phyloP scores from a whole-genome alignment of 139 green algal genomes.

The Chlorella sorokiniana region DNA sequence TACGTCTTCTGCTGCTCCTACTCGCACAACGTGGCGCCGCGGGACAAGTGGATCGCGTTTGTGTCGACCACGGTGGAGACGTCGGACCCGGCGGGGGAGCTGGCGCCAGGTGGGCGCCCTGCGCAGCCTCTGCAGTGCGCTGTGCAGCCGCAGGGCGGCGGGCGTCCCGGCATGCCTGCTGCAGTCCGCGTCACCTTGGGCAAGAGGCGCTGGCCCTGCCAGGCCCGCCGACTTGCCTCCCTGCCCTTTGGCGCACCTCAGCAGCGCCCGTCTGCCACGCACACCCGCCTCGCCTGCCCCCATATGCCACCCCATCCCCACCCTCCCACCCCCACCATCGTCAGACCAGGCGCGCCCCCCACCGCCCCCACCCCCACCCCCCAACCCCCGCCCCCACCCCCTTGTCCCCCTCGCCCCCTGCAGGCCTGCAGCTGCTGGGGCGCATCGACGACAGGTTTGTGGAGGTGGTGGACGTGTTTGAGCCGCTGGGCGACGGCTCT shows the following conservation, averaged over 20 bases:
- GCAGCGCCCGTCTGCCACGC: too few relatives aligned
- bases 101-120: constrained; percentile 38
- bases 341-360: background rate
- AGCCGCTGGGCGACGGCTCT: constrained; percentile 77
- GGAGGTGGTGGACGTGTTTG: constrained; percentile 79
- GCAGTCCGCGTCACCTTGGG: too few relatives aligned
- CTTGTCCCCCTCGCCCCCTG: background rate
- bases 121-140: too few relatives aligned
- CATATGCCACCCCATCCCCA: too few relatives aligned
- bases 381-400: background rate
- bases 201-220: too few relatives aligned
- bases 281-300: too few relatives aligned
- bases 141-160: too few relatives aligned
- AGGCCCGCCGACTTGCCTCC: too few relatives aligned
- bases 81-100: constrained; percentile 64
- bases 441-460: constrained; percentile 95
- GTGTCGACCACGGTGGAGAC: constrained; percentile 96
- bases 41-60: constrained; percentile 97
- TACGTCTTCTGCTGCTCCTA: constrained; percentile 99
- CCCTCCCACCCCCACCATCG: background rate
- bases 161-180: too few relatives aligned
- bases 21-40: constrained; percentile 88
- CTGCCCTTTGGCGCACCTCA: too few relatives aligned
- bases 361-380: background rate
- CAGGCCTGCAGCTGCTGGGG: constrained; percentile 91